A percentile compares a stretch with the other conserved stretches of the same genome.
Evolutionary conservation across 768 basidiomycete species (phyloP).

Genomic region (Hygrocybe coccinea): DNA sequence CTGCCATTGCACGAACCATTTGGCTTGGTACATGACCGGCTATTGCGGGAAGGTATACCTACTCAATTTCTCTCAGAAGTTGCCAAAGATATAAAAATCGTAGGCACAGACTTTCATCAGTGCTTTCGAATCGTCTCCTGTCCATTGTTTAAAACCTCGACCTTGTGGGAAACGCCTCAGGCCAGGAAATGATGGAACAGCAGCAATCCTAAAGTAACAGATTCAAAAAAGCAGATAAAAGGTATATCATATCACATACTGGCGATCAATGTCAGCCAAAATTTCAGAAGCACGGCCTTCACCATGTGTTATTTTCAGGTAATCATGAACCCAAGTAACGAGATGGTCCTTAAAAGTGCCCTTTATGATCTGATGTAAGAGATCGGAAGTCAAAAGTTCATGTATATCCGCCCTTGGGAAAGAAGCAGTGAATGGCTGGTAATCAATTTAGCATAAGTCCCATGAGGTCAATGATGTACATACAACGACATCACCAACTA

Average conservation of each 20-base stretch:
- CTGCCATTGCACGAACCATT: slow-evolving; percentile 12
- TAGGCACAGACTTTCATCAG: slow-evolving; percentile 8
- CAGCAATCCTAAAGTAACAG: slow-evolving; percentile 4
- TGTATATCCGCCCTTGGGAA: slow-evolving; percentile 37
- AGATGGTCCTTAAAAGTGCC: slow-evolving; percentile 41
- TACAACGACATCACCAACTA: no score
- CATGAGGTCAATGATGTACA: no score
- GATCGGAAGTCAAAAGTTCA: slow-evolving; percentile 29
- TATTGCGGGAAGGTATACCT: slow-evolving; percentile 23
- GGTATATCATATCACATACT: slow-evolving; percentile 13
- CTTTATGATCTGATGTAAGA: slow-evolving; percentile 39
- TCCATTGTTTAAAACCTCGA: slow-evolving; percentile 10
- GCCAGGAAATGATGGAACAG: slow-evolving; percentile 8
- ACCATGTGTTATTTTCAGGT: slow-evolving; percentile 20
- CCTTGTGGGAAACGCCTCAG: slow-evolving; percentile 10
- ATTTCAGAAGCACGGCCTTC: slow-evolving; percentile 19
- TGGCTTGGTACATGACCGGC: slow-evolving; percentile 14
- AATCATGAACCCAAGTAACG: slow-evolving; percentile 33
- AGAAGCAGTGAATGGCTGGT: slow-evolving; percentile 31
- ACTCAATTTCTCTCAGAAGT: not conserved
- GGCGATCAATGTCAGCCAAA: slow-evolving; percentile 32
- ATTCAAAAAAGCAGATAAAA: not conserved
- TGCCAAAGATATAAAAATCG: not conserved
- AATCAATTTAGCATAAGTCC: not conserved
- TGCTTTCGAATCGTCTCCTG: slow-evolving; percentile 12